Conservation (phyloP, 306 rosid genomes). For the Lathyrus sativus region DNA sequence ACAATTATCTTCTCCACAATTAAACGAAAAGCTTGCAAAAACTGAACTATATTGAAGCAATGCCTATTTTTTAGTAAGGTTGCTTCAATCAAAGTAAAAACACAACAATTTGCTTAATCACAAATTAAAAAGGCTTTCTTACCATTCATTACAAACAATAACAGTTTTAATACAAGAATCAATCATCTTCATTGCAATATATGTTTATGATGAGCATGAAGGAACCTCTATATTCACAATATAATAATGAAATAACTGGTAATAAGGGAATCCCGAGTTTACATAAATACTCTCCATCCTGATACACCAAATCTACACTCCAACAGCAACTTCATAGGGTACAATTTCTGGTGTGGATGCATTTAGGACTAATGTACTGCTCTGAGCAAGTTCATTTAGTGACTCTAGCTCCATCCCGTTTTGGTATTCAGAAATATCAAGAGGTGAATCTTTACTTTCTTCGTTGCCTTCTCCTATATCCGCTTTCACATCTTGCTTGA, state of each 20-base stretch:
- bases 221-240: conserved; percentile 54
- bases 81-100: not conserved
- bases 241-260: conserved; percentile 33
- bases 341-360: conserved; percentile 54
- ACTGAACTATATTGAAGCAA: too few species aligned
- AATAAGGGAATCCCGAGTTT: conserved; percentile 36
- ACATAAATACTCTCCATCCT: conserved; percentile 2
- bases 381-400: conserved; percentile 37
- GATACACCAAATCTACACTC: conserved; percentile 46
- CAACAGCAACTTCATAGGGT: conserved; percentile 67
- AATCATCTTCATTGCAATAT: conserved; percentile 26
- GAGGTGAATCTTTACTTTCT: conserved; percentile 43
- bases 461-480: conserved; percentile 34
- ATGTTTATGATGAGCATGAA: conserved; percentile 36
- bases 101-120: conserved; percentile 15
- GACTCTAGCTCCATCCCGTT: conserved; percentile 40
- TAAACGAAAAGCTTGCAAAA: too few species aligned
- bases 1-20: too few species aligned
- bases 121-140: conserved; percentile 26
- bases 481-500: conserved; percentile 45
- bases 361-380: conserved; percentile 36
- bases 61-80: not conserved
- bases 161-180: conserved; percentile 31
- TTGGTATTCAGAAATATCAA: conserved; percentile 36
- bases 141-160: conserved; percentile 30